Base-by-base conservation (phyloP, 805 yeast genomes). In the Candida maltosa region DNA sequence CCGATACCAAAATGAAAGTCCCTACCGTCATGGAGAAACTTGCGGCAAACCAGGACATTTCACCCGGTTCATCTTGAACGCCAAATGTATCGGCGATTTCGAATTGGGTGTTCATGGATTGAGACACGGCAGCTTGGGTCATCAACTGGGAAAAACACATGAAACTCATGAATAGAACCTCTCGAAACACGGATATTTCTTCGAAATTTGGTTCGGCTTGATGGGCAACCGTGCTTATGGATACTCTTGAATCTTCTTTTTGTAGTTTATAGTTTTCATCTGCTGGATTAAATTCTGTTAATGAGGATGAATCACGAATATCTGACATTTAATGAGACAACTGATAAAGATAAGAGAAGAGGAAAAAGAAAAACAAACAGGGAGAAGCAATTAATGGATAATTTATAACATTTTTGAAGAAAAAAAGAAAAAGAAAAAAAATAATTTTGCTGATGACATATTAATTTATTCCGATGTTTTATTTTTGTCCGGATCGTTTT, bases 11-110 rank as follows among this genome's bases (percentile, higher is more conserved):
- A 30, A 61, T 61, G 34, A 62, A 62, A 2, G 67, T 60, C 11
- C 68, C 68, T 12, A 58, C 64, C 1, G 63, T 58, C 29, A 62
- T 44, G 3, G 66, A 55, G 29, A 49, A 60, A 1, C 63, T 45
- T 1, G 65, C 62, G 0, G 62, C 41, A 34, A 62, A 61, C 67
- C 68, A 62, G 6, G 64, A 49, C 7, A 54, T 45, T 32, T 59
- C 60, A 3, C 68, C 64, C 1, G 56, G 47, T 10, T 32, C 19
- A 30, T 44, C 49, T 15, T 31, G 45, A 4, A 60, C 62, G 2
- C 44, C 45, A 32, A 60, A 60, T 8, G 50, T 46, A 8, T 35
- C 30, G 9, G 50, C 57, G 4, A 62, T 48, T 4, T 39, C 32
- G 4, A 37, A 28, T 2, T 46, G 35, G 3, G 54, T 42, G 11